These are phyloP conservation scores for Macrophomina tecta DNA, from an alignment of 2,329 filamentous ascomycete species.

Conservation along the genomic window DNA sequence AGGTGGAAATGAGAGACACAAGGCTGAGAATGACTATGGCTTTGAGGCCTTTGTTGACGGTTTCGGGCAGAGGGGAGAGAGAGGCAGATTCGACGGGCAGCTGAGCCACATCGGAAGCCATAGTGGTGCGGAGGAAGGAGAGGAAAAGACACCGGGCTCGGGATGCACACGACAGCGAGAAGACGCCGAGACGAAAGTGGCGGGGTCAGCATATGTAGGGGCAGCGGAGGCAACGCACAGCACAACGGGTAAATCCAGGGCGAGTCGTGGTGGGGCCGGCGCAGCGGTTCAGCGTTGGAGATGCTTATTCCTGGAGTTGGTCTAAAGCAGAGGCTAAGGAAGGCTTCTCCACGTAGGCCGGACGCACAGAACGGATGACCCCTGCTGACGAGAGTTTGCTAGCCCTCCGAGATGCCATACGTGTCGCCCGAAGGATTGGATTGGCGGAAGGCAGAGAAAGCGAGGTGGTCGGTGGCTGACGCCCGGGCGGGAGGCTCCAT, in stretches of 20 bases:
- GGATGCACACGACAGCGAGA: neutral
- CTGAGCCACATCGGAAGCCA: neutral
- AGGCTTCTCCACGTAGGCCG: neutral
- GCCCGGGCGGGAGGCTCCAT: neutral
- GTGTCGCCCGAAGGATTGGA: neutral
- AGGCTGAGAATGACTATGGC: conserved; percentile 55
- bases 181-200: conserved; percentile 9
- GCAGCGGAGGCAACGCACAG: neutral
- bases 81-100: conserved; percentile 35
- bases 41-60: conserved; percentile 50
- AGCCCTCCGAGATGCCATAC: neutral
- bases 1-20: conserved; percentile 54
- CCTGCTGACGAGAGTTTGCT: neutral
- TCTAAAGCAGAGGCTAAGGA: neutral
- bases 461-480: neutral
- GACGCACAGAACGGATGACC: neutral
- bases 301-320: conserved; percentile 5
- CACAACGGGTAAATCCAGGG: neutral
- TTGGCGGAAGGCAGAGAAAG: neutral
- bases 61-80: conserved; percentile 40
- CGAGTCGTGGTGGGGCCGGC: neutral
- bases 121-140: neutral
- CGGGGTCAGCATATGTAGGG: conserved; percentile 17
- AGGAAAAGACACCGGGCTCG: neutral
- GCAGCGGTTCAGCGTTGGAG: neutral